phyloP scores from a whole-genome alignment of 2,329 filamentous ascomycete genomes.

The Fusarium odoratissimum region DNA sequence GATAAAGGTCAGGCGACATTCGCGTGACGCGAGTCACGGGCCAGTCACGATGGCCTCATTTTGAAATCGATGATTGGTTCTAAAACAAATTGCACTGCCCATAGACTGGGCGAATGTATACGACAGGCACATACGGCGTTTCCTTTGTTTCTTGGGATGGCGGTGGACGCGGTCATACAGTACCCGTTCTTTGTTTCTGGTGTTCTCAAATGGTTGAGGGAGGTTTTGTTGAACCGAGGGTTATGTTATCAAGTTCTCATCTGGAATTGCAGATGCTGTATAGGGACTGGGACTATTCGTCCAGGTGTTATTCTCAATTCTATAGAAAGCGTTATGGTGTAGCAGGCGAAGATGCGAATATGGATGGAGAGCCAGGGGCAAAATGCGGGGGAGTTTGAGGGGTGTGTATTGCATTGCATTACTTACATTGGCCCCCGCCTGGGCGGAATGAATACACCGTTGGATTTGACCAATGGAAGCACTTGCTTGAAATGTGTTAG shows the following conservation, averaged over 20 bases:
- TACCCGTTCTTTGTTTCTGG: slow-evolving; percentile 24
- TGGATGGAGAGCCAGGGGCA: slow-evolving; percentile 11
- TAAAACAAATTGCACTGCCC: slow-evolving; percentile 22
- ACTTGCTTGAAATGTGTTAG: slow-evolving; percentile 21
- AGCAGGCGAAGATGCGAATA: slow-evolving; percentile 8
- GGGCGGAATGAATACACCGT: slow-evolving; percentile 16
- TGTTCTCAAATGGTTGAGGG: slow-evolving; percentile 9
- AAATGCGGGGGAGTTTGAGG: slow-evolving; percentile 34
- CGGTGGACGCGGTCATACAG: slow-evolving; percentile 29
- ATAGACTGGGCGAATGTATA: slow-evolving; percentile 35
- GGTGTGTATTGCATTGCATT: slow-evolving; percentile 15
- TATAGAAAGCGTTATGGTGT: slow-evolving; percentile 27
- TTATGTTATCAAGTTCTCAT: slow-evolving; percentile 7
- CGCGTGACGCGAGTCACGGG: slow-evolving; percentile 15
- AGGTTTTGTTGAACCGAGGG: neutral
- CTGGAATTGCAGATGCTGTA: slow-evolving; percentile 6
- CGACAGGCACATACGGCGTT: slow-evolving; percentile 39
- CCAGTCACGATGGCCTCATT: slow-evolving; percentile 32
- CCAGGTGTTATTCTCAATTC: slow-evolving; percentile 16
- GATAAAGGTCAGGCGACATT: slow-evolving; percentile 47
- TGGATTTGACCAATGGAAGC: slow-evolving; percentile 35
- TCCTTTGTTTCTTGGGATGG: slow-evolving; percentile 30
- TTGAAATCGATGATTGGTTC: slow-evolving; percentile 24
- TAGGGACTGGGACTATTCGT: slow-evolving; percentile 1
- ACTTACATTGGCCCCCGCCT: neutral